A percentile compares a stretch with the other conserved stretches of the same genome.
phyloP scores from a whole-genome alignment of 2,329 filamentous ascomycete species.

The Trichoderma cornu-damae region DNA sequence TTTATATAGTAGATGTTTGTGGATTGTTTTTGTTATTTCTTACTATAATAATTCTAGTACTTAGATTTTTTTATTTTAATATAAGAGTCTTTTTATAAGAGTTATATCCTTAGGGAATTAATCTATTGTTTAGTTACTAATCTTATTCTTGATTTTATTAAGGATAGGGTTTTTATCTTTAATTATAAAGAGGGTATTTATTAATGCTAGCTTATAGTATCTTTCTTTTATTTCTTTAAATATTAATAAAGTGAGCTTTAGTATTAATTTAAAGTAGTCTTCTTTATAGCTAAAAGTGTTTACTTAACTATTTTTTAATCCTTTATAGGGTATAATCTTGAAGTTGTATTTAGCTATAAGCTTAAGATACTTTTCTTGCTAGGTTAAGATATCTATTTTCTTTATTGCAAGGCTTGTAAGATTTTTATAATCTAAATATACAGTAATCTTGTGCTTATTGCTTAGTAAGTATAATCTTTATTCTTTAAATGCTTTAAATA shows the following conservation, averaged over 20 bases:
- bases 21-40: not conserved
- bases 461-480: conserved; percentile 17
- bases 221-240: not conserved
- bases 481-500: conserved; percentile 15
- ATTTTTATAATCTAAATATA: conserved; percentile 9
- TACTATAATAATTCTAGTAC: not conserved
- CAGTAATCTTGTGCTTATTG: not conserved
- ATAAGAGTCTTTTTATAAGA: too few relatives aligned
- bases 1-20: not conserved
- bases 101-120: too few relatives aligned
- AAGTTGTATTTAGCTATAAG: conserved; percentile 12
- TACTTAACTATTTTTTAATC: conserved; percentile 18
- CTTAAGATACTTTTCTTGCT: not conserved
- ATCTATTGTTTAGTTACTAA: too few relatives aligned
- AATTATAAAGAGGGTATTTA: not conserved
- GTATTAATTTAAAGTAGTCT: not conserved
- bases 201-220: not conserved
- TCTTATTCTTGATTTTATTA: not conserved
- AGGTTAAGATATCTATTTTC: conserved; percentile 9
- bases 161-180: not conserved
- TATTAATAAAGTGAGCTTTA: not conserved
- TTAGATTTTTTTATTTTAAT: too few relatives aligned
- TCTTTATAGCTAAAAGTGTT: conserved; percentile 5
- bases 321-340: conserved; percentile 20
- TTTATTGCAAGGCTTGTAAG: conserved; percentile 2